Evolutionary conservation across 805 yeast genomes (phyloP), one percentile per base, ranked within the genome.

Genomic region (Monosporozyma aquatica): DNA sequence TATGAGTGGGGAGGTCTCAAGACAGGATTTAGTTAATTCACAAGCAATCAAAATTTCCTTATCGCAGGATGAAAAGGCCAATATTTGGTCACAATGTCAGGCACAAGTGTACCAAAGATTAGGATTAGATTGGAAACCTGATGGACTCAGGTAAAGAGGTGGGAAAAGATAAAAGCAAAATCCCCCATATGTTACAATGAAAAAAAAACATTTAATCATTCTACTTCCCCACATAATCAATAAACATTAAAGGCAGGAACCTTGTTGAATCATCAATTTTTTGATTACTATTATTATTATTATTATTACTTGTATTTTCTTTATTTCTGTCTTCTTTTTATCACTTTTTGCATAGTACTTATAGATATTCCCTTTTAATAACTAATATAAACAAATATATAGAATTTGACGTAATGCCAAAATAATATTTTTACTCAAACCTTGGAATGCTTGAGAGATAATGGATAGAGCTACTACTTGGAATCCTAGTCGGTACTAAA

Each of bases 11-110:
- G n/a, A n/a, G n/a, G n/a, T n/a, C n/a, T n/a, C n/a, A n/a, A n/a
- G n/a, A 11, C 35, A 22, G 18, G 22, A 30, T 30, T 30, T 30
- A 30, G 18, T 22, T 18, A 30, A 30, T 18, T 30, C 35, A 20
- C 35, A 35, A 18, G 43, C 29, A 26, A 32, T 25, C 9, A 54
- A 59, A 29, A 48, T 60, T 2, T 46, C 55, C 18, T 58, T 80
- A 38, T 65, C 75, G 3, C 71, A 73, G 50, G 76, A 74, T 28
- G 81, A 79, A 50, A 79, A 78, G 57, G 70, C 73, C 36, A 55
- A 59, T 41, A 61, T 80, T 17, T 82, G 87, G 87, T 71, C 71
- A 11, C 76, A 72, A 30, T 80, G 80, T 24, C 89, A 82, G 58
- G 56, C 70, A 8, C 67, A 66, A 37, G 77, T 82, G 21, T 80